Conservation (phyloP, 1,139 yeast genomes). For the Martiniozyma asiatica region DNA sequence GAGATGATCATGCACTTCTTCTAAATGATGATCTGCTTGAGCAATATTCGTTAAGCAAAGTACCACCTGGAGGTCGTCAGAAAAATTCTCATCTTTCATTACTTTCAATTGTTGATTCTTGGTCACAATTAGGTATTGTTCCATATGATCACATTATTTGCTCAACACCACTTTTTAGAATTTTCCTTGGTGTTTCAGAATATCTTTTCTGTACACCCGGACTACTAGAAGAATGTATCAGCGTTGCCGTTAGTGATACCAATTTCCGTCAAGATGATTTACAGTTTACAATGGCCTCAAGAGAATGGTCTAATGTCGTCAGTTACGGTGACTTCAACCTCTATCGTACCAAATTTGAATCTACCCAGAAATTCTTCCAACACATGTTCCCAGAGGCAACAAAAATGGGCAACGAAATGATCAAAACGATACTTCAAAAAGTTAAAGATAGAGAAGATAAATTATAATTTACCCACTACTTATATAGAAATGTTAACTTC, state of each 20-base stretch:
- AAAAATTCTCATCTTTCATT: conserved; percentile 86
- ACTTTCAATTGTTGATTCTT: conserved; percentile 85
- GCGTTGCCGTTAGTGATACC: conserved; percentile 55
- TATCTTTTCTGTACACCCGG: conserved; percentile 80
- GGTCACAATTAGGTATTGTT: conserved; percentile 73
- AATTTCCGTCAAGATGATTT: conserved; percentile 76
- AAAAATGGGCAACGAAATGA: conserved; percentile 90
- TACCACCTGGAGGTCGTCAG: conserved; percentile 55
- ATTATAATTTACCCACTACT: background rate
- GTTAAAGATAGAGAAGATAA: conserved; percentile 29
- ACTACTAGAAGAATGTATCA: conserved; percentile 64
- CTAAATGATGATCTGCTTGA: conserved; percentile 74
- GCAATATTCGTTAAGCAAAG: conserved; percentile 64
- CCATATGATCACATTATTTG: conserved; percentile 97
- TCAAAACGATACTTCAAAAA: conserved; percentile 59
- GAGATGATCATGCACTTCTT: conserved; percentile 42
- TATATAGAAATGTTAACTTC: background rate
- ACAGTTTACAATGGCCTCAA: conserved; percentile 72
- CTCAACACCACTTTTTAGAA: conserved; percentile 85
- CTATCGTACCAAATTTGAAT: conserved; percentile 62
- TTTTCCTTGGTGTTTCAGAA: conserved; percentile 88
- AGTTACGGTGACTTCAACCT: conserved; percentile 63
- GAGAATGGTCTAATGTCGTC: conserved; percentile 78
- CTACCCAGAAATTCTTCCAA: conserved; percentile 66
- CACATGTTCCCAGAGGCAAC: conserved; percentile 88